Percentiles rank a stretch among this genome's conserved stretches.
Evolutionary conservation across 257 asterid species (phyloP).

Genomic region (Rubia yunnanensis): DNA sequence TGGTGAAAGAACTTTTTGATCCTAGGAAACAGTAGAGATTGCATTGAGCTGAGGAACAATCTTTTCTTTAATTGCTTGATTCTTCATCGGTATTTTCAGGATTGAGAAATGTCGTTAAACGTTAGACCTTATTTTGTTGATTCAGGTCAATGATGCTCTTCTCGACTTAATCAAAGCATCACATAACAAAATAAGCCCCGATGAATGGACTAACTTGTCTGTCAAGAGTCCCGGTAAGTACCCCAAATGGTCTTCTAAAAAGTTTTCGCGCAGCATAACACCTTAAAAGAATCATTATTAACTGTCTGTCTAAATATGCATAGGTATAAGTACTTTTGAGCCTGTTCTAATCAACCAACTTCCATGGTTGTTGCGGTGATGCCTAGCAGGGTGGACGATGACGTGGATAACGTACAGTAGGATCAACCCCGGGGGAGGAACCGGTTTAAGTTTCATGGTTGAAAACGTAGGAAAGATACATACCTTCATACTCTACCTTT

Average conservation of each 20-base stretch:
- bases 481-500: slow-evolving; percentile 34
- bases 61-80: neutral
- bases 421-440: slow-evolving; percentile 22
- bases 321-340: neutral
- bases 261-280: neutral
- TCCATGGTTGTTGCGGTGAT: slow-evolving; percentile 7
- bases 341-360: neutral
- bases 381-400: slow-evolving; percentile 36
- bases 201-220: slow-evolving; percentile 83
- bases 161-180: slow-evolving; percentile 68
- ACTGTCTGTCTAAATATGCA: slow-evolving; percentile 1
- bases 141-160: slow-evolving; percentile 83
- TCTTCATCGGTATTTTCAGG: neutral
- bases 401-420: slow-evolving; percentile 31
- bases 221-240: slow-evolving; percentile 57
- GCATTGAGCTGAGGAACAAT: neutral
- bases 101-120: neutral
- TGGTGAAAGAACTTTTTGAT: no score
- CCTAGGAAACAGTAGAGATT: neutral
- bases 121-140: neutral
- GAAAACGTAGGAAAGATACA: slow-evolving; percentile 46
- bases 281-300: neutral
- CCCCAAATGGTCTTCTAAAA: neutral
- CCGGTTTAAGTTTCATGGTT: slow-evolving; percentile 33
- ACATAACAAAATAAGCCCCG: slow-evolving; percentile 26